phyloP scores from a whole-genome alignment of 2,329 filamentous ascomycete species.

The Claviceps sp. region DNA sequence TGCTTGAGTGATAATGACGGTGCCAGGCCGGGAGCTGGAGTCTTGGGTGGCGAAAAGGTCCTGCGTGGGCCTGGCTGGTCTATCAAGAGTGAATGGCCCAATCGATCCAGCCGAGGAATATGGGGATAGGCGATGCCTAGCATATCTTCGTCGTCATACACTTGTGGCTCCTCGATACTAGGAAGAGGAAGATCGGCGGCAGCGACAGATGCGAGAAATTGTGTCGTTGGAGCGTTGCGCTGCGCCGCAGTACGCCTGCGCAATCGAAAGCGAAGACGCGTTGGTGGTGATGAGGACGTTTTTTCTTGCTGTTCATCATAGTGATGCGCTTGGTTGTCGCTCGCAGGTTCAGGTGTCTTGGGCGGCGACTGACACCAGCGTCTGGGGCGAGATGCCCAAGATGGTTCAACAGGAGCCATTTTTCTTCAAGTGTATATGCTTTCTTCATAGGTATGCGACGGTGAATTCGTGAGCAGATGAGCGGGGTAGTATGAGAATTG shows the following conservation, averaged over 20 bases:
- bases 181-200: conserved; percentile 51
- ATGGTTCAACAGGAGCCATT: conserved; percentile 35
- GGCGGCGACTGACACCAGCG: conserved; percentile 28
- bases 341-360: conserved; percentile 39
- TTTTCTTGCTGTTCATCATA: not conserved
- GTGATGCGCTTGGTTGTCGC: conserved; percentile 18
- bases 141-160: conserved; percentile 30
- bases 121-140: conserved; percentile 20
- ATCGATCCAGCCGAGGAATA: conserved; percentile 21
- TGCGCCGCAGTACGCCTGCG: conserved; percentile 40
- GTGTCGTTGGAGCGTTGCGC: conserved; percentile 44
- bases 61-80: conserved; percentile 23
- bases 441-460: conserved; percentile 11
- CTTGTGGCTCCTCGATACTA: conserved; percentile 46
- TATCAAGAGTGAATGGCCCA: conserved; percentile 18
- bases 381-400: conserved; percentile 30
- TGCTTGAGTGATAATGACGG: conserved; percentile 31
- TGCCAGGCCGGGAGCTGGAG: conserved; percentile 36
- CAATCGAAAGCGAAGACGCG: conserved; percentile 35
- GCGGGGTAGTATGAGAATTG: not conserved
- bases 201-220: conserved; percentile 54
- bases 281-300: conserved; percentile 33
- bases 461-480: not conserved
- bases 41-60: conserved; percentile 43
- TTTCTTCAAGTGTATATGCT: conserved; percentile 9